phyloP scores from a whole-genome alignment of 345 rosid species.

The Durio zibethinus region DNA sequence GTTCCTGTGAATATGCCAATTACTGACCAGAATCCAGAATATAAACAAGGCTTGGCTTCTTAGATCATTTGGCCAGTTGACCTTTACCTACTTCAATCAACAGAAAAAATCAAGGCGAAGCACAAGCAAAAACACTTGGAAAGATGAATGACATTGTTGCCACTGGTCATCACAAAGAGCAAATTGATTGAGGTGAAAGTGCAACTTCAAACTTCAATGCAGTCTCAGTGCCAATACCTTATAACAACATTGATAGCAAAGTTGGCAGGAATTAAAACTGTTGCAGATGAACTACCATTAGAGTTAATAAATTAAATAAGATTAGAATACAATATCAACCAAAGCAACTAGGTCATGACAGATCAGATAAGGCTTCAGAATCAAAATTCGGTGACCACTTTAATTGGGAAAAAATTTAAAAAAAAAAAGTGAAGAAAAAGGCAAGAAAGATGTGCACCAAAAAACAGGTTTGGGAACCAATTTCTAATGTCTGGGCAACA shows the following conservation, averaged over 20 bases:
- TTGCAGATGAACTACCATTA: constrained; percentile 20
- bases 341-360: constrained; percentile 26
- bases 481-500: constrained; percentile 33
- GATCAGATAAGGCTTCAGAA: constrained; percentile 19
- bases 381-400: constrained; percentile 36
- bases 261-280: constrained; percentile 4
- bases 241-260: background rate
- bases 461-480: constrained; percentile 33
- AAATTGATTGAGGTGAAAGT: background rate
- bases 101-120: background rate
- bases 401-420: constrained; percentile 6
- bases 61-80: background rate
- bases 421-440: constrained; percentile 6
- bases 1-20: background rate
- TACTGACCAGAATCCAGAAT: background rate
- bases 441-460: constrained; percentile 34
- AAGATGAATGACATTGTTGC: background rate
- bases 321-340: constrained; percentile 24
- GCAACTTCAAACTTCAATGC: background rate
- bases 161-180: background rate
- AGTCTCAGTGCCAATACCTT: constrained; percentile 12
- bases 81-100: background rate
- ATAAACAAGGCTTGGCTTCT: background rate
- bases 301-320: constrained; percentile 16
- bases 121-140: background rate